A percentile compares a stretch with the other conserved stretches of the same genome.
These are phyloP conservation scores for Ricinus communis DNA, from an alignment of 345 rosid genomes.

Conservation along the genomic window DNA sequence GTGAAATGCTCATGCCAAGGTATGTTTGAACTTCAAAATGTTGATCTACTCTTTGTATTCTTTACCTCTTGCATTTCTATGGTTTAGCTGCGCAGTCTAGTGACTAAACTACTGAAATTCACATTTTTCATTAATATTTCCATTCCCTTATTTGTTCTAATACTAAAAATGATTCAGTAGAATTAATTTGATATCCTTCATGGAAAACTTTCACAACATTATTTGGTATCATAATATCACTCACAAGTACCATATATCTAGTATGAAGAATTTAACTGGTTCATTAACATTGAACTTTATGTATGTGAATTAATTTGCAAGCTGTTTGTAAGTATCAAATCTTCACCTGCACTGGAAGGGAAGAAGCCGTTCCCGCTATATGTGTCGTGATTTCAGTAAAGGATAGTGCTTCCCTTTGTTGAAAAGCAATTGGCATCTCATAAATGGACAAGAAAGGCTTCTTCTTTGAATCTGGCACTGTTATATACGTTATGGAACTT, in stretches of 20 bases:
- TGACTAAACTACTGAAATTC: constrained; percentile 7
- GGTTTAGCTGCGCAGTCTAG: not conserved
- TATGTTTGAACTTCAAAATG: constrained; percentile 26
- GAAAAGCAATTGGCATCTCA: not conserved
- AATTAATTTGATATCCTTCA: not conserved
- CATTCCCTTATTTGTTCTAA: not conserved
- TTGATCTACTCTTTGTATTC: constrained; percentile 1
- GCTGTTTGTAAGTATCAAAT: not conserved
- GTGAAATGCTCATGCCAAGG: constrained; percentile 99
- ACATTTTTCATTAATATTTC: not conserved
- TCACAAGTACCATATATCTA: not conserved
- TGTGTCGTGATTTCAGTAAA: not conserved
- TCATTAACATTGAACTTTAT: not conserved
- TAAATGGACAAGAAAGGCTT: not conserved
- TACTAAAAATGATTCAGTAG: not conserved
- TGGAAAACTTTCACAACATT: not conserved
- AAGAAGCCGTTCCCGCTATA: constrained; percentile 3
- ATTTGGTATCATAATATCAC: not conserved
- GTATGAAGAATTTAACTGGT: not conserved
- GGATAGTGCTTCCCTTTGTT: not conserved
- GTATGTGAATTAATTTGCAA: not conserved
- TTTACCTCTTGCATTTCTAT: not conserved
- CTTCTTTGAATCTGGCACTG: not conserved
- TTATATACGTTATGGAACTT: not conserved
- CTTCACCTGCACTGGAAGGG: constrained; percentile 4